phyloP scores from a whole-genome alignment of 176 grass and related monocot species.

The Hyparrhenia diplandra region DNA sequence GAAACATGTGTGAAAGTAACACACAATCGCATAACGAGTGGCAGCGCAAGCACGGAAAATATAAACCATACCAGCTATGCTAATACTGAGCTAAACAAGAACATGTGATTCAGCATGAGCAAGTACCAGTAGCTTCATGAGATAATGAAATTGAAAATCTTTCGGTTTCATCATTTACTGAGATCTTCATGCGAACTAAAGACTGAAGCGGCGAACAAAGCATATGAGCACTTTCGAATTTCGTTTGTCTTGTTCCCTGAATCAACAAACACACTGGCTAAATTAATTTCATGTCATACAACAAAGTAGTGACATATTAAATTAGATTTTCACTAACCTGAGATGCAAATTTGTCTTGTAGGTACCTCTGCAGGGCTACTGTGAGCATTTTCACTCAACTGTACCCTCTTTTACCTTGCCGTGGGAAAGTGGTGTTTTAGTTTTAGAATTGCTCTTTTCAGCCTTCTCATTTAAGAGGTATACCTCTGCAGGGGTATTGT shows the following conservation, averaged over 20 bases:
- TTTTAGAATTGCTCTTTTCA: too few relatives aligned
- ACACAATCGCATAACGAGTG: slow-evolving; percentile 11
- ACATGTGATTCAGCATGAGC: slow-evolving; percentile 4
- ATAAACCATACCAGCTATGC: background rate
- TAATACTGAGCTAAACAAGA: slow-evolving; percentile 4
- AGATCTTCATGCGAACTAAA: slow-evolving; percentile 65
- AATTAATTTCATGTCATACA: slow-evolving; percentile 18
- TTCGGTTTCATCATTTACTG: slow-evolving; percentile 51
- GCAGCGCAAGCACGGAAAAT: background rate
- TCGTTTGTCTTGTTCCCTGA: slow-evolving; percentile 45
- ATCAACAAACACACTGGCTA: background rate
- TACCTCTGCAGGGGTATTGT: too few relatives aligned
- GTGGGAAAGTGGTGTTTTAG: too few relatives aligned
- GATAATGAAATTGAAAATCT: slow-evolving; percentile 36
- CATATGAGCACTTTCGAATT: slow-evolving; percentile 23
- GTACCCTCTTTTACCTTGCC: background rate
- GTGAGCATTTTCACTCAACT: background rate
- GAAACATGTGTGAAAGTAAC: background rate
- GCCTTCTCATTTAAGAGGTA: too few relatives aligned
- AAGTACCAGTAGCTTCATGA: slow-evolving; percentile 80
- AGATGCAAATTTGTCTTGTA: slow-evolving; percentile 19
- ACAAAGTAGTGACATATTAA: background rate
- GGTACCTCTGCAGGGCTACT: slow-evolving; percentile 9
- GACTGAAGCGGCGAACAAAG: slow-evolving; percentile 47
- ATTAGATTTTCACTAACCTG: slow-evolving; percentile 48